Evolutionary conservation across 169 alveolate species (phyloP), one percentile per base, ranked within the genome.

Genomic region (Plasmodium gallinaceum): DNA sequence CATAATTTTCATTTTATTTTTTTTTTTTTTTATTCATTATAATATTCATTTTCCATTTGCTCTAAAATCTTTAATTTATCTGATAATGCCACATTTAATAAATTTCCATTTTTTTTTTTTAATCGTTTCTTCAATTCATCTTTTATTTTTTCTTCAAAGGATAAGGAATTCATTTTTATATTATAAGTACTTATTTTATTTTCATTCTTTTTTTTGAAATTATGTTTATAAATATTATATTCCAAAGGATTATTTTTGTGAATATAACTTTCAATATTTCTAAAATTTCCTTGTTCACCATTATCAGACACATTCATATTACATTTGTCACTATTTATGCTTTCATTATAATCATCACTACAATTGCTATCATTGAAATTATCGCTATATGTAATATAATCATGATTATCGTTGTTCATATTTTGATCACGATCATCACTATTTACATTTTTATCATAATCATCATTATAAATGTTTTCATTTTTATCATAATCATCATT

Each of bases 11-110:
- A 71, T 51, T 45, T 7, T 32, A 51, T 52, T 22, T 52, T 71
- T 16, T 46, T 51, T 45, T 7, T 32, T 32, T 54, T 2, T 62
- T 42, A 83, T 32, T 68, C 20, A 20, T 69, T 70, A 57, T 83
- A 83, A 71, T 83, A 83, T 45, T 83, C 91, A 18, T 83, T 83
- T 83, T 83, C 91, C 91, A 83, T 83, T 62, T 83, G 80, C 83
- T 83, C 91, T n/a, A 83, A 61, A 45, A 83, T 83, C 66, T 83
- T 68, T 58, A 83, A 72, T 75, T 43, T 83, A 43, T 83, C 91
- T 37, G 91, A 83, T 68, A 83, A 69, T 16, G 91, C 68, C n/a
- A 39, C 76, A 72, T 83, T 83, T 24, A 51, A 32, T 37, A 83
- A 18, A 83, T 83, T 68, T 66, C 37, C 70, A 22, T 83, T 83